Percentiles rank a stretch among this genome's conserved stretches.
Conservation (phyloP, 345 rosid species). For the Populus davidiana region DNA sequence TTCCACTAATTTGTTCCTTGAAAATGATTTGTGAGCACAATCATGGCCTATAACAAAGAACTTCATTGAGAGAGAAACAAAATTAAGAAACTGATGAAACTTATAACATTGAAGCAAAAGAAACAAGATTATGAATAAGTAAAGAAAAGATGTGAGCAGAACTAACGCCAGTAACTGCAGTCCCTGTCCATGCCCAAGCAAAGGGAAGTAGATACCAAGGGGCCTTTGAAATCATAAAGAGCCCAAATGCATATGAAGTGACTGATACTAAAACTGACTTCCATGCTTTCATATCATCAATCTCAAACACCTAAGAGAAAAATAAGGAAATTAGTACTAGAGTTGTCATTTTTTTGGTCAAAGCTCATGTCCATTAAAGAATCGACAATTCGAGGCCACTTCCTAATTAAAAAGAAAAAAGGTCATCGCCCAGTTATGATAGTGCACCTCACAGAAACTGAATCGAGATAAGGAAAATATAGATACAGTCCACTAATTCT, state of each 20-base stretch:
- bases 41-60: slow-evolving; percentile 99
- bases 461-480: not conserved
- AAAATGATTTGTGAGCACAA: slow-evolving; percentile 94
- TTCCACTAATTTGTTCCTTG: slow-evolving; percentile 82
- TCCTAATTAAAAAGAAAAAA: not conserved
- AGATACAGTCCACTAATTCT: not conserved
- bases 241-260: slow-evolving; percentile 77
- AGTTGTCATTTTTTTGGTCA: not conserved
- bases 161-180: slow-evolving; percentile 85
- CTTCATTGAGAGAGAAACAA: slow-evolving; percentile 36
- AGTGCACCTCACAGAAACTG: not conserved
- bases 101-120: not conserved
- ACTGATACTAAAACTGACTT: slow-evolving; percentile 71
- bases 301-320: slow-evolving; percentile 72
- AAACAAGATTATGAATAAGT: not conserved
- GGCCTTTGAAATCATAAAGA: slow-evolving; percentile 75
- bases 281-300: slow-evolving; percentile 83
- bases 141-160: not conserved
- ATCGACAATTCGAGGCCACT: not conserved
- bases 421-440: too few species aligned
- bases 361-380: not conserved
- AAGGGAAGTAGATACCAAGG: slow-evolving; percentile 94
- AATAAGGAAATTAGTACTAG: not conserved
- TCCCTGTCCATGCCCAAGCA: slow-evolving; percentile 98
- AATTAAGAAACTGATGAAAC: not conserved